Evolutionary conservation across 1,284 basidiomycete species (phyloP), one percentile per base, ranked within the genome.

Genomic region (Volvariella volvacea): DNA sequence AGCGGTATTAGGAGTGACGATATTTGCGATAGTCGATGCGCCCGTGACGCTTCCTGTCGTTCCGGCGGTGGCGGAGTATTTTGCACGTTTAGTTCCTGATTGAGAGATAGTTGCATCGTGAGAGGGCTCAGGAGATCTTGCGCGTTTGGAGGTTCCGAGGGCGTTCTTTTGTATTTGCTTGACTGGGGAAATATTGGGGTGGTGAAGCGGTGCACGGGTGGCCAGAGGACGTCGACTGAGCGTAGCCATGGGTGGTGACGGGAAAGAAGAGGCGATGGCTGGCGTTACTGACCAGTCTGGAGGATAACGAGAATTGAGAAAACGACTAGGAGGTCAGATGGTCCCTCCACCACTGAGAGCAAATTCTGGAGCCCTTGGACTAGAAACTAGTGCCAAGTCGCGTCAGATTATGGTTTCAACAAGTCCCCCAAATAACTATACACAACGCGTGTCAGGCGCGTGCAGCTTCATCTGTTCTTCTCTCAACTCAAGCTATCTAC

Each of bases 81-180:
- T 62, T 20, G 57, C 55, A 22, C 70, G 68, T 51, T 73, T 73
- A 4, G 52, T 38, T 10, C 33, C 63, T 43, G 57, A 51, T 17
- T 65, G 67, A 43, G 69, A 67, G 20, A 57, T 43, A 42, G 54
- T 59, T 16, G 52, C 31, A 14, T 76, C 77, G 19, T 36, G 34
- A 32, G 54, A 60, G 42, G 53, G 66, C 21, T 83, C 83, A 25
- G 83, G 83, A 21, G 85, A 87, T 43, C 72, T 76, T 31, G 80
- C 66, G 22, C 83, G 78, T 59, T 87, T 87, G 10, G 63, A 52
- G 52, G 59, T 43, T 46, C 59, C 54, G 48, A 63, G 60, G 40
- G 52, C 48, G 53, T 53, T 51, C 57, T 67, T 57, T 52, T 63
- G 44, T 53, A 62, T 48, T 50, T 61, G 58, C 47, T 50, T 43